Conservation (phyloP, 176 grass and related monocot species). For the Calamus simplicifolius region DNA sequence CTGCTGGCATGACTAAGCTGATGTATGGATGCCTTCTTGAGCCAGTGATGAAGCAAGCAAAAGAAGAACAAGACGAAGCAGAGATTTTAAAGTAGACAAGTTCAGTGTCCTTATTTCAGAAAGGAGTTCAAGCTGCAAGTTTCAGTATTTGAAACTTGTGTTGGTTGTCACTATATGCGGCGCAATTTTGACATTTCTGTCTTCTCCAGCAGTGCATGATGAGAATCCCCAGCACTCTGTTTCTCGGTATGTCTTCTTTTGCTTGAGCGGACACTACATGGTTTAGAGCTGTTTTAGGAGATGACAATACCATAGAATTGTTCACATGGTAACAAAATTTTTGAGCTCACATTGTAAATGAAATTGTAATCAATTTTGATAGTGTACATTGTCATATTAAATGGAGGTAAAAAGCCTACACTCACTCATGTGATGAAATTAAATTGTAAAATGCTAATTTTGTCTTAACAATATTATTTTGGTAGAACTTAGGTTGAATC, state of each 20-base stretch:
- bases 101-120: slow-evolving; percentile 21
- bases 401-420: too few relatives aligned
- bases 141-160: slow-evolving; percentile 24
- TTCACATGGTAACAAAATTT: too few relatives aligned
- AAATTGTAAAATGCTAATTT: too few relatives aligned
- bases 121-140: slow-evolving; percentile 31
- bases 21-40: neutral
- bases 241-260: slow-evolving; percentile 10
- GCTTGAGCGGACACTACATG: neutral
- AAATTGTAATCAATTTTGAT: too few relatives aligned
- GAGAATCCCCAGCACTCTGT: slow-evolving; percentile 2
- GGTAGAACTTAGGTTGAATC: too few relatives aligned
- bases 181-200: slow-evolving; percentile 25
- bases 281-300: neutral
- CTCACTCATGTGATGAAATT: too few relatives aligned
- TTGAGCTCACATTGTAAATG: too few relatives aligned
- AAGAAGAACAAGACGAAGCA: slow-evolving; percentile 19
- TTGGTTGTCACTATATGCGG: slow-evolving; percentile 25
- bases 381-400: too few relatives aligned
- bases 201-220: slow-evolving; percentile 5
- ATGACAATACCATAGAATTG: neutral
- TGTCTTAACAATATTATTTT: too few relatives aligned
- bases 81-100: slow-evolving; percentile 27
- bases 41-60: slow-evolving; percentile 30
- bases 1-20: neutral